Conservation (phyloP, 805 yeast genomes). For the Candida railenensis region DNA sequence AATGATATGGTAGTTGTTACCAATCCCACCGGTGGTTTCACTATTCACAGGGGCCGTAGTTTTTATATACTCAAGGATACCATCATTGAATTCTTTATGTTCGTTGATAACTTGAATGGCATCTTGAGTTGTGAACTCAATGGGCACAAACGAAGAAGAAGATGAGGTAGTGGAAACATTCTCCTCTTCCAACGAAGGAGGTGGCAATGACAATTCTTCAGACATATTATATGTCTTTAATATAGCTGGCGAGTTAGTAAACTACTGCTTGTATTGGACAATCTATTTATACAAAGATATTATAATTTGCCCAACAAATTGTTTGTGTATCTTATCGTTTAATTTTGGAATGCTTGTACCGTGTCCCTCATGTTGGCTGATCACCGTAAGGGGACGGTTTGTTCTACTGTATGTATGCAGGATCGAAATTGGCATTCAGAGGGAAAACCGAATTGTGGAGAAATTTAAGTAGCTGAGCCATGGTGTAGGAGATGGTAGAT, state of each 20-base stretch:
- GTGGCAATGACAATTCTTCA: slow-evolving; percentile 8
- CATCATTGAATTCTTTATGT: slow-evolving; percentile 48
- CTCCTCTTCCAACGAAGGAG: slow-evolving; percentile 10
- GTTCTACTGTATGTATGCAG: no score
- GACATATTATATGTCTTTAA: no score
- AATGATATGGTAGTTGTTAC: slow-evolving; percentile 80
- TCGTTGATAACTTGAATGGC: slow-evolving; percentile 67
- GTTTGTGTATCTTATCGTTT: no score
- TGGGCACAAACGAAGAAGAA: slow-evolving; percentile 40
- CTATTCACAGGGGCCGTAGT: slow-evolving; percentile 19
- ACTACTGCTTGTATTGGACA: no score
- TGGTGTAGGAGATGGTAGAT: no score
- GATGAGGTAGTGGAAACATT: slow-evolving; percentile 21
- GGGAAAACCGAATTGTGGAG: background rate
- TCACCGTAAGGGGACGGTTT: no score
- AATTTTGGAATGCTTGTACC: no score
- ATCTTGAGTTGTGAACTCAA: slow-evolving; percentile 28
- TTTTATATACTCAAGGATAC: slow-evolving; percentile 34
- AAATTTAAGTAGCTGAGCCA: background rate
- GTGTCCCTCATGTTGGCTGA: no score
- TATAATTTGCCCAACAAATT: no score
- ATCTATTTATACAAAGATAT: no score
- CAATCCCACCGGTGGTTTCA: slow-evolving; percentile 37
- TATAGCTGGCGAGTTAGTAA: no score
- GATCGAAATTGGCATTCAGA: background rate